phyloP scores from a whole-genome alignment of 176 grass and related monocot genomes.

The Lolium perenne region DNA sequence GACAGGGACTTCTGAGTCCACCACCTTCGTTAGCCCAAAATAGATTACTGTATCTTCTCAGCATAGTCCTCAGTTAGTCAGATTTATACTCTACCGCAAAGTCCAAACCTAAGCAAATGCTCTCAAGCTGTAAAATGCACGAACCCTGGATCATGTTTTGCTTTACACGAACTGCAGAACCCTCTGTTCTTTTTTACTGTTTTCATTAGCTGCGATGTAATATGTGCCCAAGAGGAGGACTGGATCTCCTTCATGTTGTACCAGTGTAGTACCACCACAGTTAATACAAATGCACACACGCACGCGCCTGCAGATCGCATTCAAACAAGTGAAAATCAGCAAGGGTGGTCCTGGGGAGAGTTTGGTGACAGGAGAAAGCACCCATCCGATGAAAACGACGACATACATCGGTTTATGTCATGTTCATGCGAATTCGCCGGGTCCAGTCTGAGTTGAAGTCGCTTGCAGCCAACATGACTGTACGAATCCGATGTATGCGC shows the following conservation, averaged over 20 bases:
- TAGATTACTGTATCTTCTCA: constrained; percentile 9
- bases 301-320: no score
- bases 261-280: background rate
- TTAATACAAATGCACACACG: no score
- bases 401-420: background rate
- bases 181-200: background rate
- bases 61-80: background rate
- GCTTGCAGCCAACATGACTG: background rate
- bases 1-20: constrained; percentile 27
- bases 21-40: constrained; percentile 21
- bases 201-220: background rate
- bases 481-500: background rate
- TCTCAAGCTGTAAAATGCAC: no score
- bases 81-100: constrained; percentile 14
- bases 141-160: background rate
- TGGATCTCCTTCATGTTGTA: background rate
- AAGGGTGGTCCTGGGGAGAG: background rate
- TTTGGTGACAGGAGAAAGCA: background rate
- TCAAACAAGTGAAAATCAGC: no score
- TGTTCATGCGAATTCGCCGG: background rate
- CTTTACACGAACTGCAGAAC: background rate
- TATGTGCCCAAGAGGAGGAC: no score
- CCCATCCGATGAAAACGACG: constrained; percentile 17
- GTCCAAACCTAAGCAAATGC: constrained; percentile 5
- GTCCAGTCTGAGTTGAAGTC: background rate